Evolutionary conservation across 176 grass and related monocot species (phyloP).

Genomic region (Raddia guianensis): DNA sequence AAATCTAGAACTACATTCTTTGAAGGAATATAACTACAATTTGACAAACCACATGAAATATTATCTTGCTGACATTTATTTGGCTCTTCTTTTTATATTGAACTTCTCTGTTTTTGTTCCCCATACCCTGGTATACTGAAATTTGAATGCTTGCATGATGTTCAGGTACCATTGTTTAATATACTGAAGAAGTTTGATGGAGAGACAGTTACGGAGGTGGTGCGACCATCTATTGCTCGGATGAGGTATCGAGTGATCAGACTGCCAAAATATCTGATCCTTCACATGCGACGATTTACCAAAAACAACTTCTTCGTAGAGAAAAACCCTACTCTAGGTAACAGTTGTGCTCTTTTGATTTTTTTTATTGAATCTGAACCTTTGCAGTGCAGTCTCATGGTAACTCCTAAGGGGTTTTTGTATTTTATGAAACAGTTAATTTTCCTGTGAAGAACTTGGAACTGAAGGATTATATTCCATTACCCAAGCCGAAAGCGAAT

Average conservation of each 20-base stretch:
- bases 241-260: slow-evolving; percentile 92
- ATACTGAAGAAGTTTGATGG: slow-evolving; percentile 99
- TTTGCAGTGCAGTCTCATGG: slow-evolving; percentile 6
- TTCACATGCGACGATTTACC: slow-evolving; percentile 94
- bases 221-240: slow-evolving; percentile 81
- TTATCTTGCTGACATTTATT: background rate
- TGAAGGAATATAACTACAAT: slow-evolving; percentile 12
- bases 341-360: background rate
- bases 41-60: background rate
- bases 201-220: slow-evolving; percentile 82
- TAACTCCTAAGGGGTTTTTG: slow-evolving; percentile 15
- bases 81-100: background rate
- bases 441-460: slow-evolving; percentile 98
- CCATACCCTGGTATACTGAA: background rate
- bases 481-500: slow-evolving; percentile 69
- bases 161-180: slow-evolving; percentile 90
- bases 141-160: slow-evolving; percentile 29
- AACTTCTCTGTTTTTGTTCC: slow-evolving; percentile 10
- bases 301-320: slow-evolving; percentile 97
- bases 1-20: background rate
- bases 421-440: slow-evolving; percentile 59
- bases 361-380: slow-evolving; percentile 2
- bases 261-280: slow-evolving; percentile 83
- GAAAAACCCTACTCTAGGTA: slow-evolving; percentile 97
- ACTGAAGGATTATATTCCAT: slow-evolving; percentile 96